Conservation (phyloP, 306 rosid species). For the Gleditsia sinensis region DNA sequence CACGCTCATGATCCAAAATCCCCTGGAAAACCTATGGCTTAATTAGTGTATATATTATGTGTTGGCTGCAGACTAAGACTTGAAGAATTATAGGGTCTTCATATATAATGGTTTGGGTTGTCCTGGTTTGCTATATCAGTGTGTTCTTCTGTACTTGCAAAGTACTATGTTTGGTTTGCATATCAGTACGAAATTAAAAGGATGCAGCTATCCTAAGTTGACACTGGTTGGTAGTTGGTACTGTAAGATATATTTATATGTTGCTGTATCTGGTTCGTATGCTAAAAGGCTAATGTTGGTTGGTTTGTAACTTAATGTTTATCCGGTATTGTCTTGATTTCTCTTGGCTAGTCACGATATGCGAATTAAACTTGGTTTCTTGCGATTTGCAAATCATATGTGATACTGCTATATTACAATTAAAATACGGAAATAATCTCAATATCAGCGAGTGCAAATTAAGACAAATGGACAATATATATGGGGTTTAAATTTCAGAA, state of each 20-base stretch:
- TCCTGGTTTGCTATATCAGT: not conserved
- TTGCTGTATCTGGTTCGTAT: not conserved
- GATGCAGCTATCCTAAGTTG: not conserved
- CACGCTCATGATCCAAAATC: constrained; percentile 41
- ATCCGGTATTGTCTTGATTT: not conserved
- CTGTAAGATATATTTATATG: constrained; percentile 6
- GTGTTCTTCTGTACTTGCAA: not conserved
- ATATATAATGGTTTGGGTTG: constrained; percentile 24
- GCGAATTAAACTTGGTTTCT: not conserved
- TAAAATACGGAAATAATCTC: not conserved
- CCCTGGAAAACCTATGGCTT: constrained; percentile 35
- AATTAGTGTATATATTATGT: not conserved
- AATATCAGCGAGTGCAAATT: not conserved
- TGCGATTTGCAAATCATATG: not conserved
- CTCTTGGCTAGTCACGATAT: not conserved
- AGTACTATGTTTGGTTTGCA: not conserved
- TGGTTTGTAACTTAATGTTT: not conserved
- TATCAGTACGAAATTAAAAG: not conserved
- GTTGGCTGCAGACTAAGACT: not conserved
- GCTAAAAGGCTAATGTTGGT: not conserved
- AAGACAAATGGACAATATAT: not conserved
- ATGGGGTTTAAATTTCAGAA: not conserved
- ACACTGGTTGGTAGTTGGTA: not conserved
- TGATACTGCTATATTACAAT: not conserved
- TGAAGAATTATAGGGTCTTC: not conserved